These are phyloP conservation scores for Elsinoe fawcettii DNA, from an alignment of 2,329 filamentous ascomycete genomes.

Conservation along the genomic window DNA sequence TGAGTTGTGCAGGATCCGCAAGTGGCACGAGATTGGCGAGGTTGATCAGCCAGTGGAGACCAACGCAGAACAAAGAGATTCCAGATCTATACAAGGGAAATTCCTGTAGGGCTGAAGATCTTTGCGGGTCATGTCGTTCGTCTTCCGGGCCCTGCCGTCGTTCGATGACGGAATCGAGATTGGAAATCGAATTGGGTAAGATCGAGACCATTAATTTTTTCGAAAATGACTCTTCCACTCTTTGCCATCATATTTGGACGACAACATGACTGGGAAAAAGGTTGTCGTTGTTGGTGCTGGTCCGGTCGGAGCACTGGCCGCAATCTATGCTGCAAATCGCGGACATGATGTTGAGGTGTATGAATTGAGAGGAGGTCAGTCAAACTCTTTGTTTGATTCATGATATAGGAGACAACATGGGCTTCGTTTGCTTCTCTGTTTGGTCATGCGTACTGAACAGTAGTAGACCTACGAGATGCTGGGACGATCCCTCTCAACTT, in stretches of 20 bases:
- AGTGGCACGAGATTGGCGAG: conserved; percentile 6
- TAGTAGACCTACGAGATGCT: conserved; percentile 73
- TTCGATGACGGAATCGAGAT: conserved; percentile 14
- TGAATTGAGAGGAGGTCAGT: conserved; percentile 80
- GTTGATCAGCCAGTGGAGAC: background rate
- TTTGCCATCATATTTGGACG: background rate
- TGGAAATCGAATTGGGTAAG: conserved; percentile 7
- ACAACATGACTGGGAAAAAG: conserved; percentile 46
- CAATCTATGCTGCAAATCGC: conserved; percentile 81
- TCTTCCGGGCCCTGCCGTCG: conserved; percentile 2
- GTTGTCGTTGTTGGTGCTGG: conserved; percentile 83
- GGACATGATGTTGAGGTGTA: conserved; percentile 90
- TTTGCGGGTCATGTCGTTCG: background rate
- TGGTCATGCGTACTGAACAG: conserved; percentile 14
- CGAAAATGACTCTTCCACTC: background rate
- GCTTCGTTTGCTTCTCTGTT: background rate
- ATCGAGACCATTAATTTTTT: background rate
- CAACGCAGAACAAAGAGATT: background rate
- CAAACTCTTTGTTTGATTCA: conserved; percentile 12
- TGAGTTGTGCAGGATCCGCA: conserved; percentile 11
- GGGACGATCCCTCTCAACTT: conserved; percentile 83
- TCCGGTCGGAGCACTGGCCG: conserved; percentile 85
- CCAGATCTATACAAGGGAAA: conserved; percentile 9
- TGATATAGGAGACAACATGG: background rate
- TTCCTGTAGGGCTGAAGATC: conserved; percentile 13